Base-by-base conservation (phyloP, 108 stramenopile species). In the Conticribra guillardii region DNA sequence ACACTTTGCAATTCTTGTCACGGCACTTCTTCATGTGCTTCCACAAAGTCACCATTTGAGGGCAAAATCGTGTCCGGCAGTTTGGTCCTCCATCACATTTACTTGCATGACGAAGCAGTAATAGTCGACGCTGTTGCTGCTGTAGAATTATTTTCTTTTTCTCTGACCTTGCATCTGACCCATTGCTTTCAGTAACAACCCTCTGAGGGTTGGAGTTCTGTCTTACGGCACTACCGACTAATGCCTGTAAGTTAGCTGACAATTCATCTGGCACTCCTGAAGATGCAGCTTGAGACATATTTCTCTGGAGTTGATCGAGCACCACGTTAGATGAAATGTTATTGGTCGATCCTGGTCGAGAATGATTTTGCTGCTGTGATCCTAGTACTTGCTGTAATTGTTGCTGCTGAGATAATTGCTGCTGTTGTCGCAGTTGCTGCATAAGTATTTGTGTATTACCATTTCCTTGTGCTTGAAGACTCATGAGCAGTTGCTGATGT, bases 1-100 rank as follows among this genome's bases (percentile, higher is more conserved):
- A 70, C n/a, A 86, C 86, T 59, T 71, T 77, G 65, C 91, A 92
- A 60, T 84, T 79, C 77, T 87, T 89, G 68, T 86, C 87, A 5
- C 88, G 80, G 60, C 91, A 92, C 47, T 70, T 81, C 62, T 86
- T 87, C 85, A 92, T 86, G 57, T 92, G 91, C 52, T 85, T 82
- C 91, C 91, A 92, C 2, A 89, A 67, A 31, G 82, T 76, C 18
- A 83, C 80, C 91, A 92, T 89, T 61, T 92, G 87, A 14, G 80
- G 66, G 57, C 91, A 92, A 53, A 85, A 89, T 67, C 79, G 87
- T 0, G 79, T 84, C 17, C 58, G 74, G 64, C 91, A 92, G 37
- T 66, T 61, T 1, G 73, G 60, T 22, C 85, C 85, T 17, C 44
- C 70, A 31, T 52, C 72, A 55, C 90, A 91, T 69, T 88, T 86